Evolutionary conservation across 352 stramenopile genomes (phyloP).

Genomic region (Phytophthora megakarya): DNA sequence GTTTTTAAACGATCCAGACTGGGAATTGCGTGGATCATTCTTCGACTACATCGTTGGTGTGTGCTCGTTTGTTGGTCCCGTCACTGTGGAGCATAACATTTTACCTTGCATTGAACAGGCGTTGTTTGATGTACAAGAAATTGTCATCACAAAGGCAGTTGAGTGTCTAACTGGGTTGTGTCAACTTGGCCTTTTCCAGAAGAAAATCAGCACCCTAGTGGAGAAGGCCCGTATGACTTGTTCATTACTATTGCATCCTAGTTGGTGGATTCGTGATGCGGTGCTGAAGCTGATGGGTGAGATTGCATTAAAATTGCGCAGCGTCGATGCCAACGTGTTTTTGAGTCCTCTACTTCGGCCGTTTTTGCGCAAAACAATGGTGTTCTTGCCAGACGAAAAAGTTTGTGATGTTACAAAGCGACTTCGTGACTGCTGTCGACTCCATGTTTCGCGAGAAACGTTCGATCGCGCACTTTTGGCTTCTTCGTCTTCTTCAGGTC

Average conservation of each 20-base stretch:
- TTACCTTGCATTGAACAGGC: slow-evolving; percentile 97
- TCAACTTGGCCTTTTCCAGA: slow-evolving; percentile 92
- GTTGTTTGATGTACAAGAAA: slow-evolving; percentile 96
- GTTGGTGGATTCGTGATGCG: slow-evolving; percentile 89
- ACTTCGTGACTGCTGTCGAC: slow-evolving; percentile 65
- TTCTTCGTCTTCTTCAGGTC: slow-evolving; percentile 52
- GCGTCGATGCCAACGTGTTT: slow-evolving; percentile 92
- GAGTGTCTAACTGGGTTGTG: slow-evolving; percentile 91
- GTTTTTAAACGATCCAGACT: slow-evolving; percentile 97
- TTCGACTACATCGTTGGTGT: slow-evolving; percentile 95
- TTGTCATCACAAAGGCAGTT: slow-evolving; percentile 94
- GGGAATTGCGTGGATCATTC: slow-evolving; percentile 84
- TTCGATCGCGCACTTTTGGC: slow-evolving; percentile 84
- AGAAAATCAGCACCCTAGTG: slow-evolving; percentile 74
- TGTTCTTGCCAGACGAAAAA: slow-evolving; percentile 71
- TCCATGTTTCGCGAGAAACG: slow-evolving; percentile 79
- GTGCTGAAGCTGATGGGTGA: slow-evolving; percentile 87
- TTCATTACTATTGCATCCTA: slow-evolving; percentile 86
- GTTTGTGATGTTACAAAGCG: slow-evolving; percentile 58
- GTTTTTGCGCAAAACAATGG: slow-evolving; percentile 89
- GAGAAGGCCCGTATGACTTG: slow-evolving; percentile 88
- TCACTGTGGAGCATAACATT: slow-evolving; percentile 96
- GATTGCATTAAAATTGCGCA: slow-evolving; percentile 86
- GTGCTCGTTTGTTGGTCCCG: slow-evolving; percentile 93
- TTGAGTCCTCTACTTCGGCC: slow-evolving; percentile 86